Conservation (phyloP, 768 basidiomycete species). For the Lactifluus piperatus region DNA sequence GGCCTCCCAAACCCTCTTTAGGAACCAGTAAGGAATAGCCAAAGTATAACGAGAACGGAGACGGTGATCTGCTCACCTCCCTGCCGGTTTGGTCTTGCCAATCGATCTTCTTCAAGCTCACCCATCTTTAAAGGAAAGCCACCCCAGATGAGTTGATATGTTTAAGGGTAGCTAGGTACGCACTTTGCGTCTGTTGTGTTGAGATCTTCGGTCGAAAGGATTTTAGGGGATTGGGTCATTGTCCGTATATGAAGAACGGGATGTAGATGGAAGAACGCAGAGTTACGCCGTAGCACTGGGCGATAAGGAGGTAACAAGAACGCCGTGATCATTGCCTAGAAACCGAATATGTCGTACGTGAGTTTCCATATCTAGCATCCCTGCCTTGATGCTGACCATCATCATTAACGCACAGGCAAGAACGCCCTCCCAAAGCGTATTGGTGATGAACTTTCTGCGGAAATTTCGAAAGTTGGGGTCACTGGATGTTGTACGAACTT, state of each 20-base stretch:
- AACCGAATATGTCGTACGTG: neutral
- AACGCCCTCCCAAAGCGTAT: no score
- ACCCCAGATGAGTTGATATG: neutral
- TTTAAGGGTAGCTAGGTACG: neutral
- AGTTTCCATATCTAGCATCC: neutral
- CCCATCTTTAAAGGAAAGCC: constrained; percentile 52
- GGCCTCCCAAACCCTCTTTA: constrained; percentile 79
- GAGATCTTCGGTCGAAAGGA: constrained; percentile 15
- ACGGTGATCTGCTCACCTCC: constrained; percentile 36
- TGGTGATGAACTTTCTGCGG: no score
- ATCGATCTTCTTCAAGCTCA: constrained; percentile 72
- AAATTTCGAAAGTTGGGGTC: no score
- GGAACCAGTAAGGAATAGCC: neutral
- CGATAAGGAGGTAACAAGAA: neutral
- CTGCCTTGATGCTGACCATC: no score
- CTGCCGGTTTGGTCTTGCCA: constrained; percentile 74
- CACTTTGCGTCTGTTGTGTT: constrained; percentile 16
- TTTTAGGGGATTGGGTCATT: constrained; percentile 13
- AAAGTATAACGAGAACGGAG: neutral
- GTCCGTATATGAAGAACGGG: neutral
- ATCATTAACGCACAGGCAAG: no score
- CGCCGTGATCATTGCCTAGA: neutral
- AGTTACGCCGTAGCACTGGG: neutral
- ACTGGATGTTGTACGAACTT: no score
- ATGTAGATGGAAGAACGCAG: neutral